A percentile compares a stretch with the other conserved stretches of the same genome.
phyloP scores from a whole-genome alignment of 768 basidiomycete species.

The Phaeotremella skinneri region DNA sequence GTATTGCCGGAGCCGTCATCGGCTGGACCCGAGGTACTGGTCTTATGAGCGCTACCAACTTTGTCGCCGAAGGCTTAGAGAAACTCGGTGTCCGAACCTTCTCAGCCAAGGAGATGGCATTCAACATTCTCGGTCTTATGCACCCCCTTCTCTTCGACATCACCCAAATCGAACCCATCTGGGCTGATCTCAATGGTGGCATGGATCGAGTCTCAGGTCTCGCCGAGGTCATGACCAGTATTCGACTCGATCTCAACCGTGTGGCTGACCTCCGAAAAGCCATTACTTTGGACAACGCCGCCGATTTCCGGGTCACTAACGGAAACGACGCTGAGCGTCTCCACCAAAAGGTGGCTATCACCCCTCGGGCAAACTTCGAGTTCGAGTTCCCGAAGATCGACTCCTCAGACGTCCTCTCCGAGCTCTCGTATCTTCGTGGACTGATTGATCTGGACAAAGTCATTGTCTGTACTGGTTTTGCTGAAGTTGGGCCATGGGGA shows the following conservation, averaged over 20 bases:
- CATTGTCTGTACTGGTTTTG: conserved; percentile 91
- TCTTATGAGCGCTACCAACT: conserved; percentile 92
- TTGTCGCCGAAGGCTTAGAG: conserved; percentile 90
- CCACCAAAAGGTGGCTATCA: conserved; percentile 84
- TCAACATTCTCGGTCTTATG: conserved; percentile 99
- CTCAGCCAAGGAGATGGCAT: conserved; percentile 99
- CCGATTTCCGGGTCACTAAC: conserved; percentile 89
- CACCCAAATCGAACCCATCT: conserved; percentile 98
- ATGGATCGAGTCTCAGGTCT: conserved; percentile 97
- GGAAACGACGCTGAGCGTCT: conserved; percentile 89
- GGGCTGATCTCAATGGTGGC: conserved; percentile 97
- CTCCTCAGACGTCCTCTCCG: conserved; percentile 61
- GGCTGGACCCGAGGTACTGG: conserved; percentile 99
- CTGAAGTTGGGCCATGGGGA: conserved; percentile 97
- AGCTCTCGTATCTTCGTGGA: conserved; percentile 76
- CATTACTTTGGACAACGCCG: conserved; percentile 86
- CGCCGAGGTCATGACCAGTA: conserved; percentile 82
- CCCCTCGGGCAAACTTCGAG: conserved; percentile 96
- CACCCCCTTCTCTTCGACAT: conserved; percentile 98
- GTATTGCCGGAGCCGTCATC: conserved; percentile 96
- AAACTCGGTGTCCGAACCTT: conserved; percentile 91
- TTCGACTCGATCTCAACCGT: conserved; percentile 74
- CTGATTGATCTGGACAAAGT: conserved; percentile 95
- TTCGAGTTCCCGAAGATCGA: conserved; percentile 91
- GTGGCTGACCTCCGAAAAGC: conserved; percentile 91